Percentiles rank a stretch among this genome's conserved stretches.
Evolutionary conservation across 192 early-diverging fungal species (phyloP).

Genomic region (Haplosporangium gracile): DNA sequence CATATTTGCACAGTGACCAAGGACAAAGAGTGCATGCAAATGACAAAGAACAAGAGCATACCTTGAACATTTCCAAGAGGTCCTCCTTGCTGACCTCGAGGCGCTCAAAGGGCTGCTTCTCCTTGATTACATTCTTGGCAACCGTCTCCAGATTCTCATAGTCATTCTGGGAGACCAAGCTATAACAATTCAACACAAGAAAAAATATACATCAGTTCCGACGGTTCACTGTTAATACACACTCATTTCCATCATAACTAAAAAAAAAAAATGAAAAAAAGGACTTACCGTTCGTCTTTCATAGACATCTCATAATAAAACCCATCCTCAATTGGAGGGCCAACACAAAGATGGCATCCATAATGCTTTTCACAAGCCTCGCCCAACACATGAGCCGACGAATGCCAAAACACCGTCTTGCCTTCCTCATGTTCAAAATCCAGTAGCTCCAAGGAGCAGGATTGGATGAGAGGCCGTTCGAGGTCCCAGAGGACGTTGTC

Average conservation of each 20-base stretch:
- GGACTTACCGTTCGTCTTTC: slow-evolving; percentile 66
- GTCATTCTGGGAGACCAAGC: slow-evolving; percentile 83
- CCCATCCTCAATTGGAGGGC: slow-evolving; percentile 89
- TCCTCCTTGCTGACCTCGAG: slow-evolving; percentile 88
- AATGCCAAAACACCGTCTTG: slow-evolving; percentile 98
- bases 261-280: neutral
- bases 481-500: slow-evolving; percentile 92
- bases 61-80: slow-evolving; percentile 95
- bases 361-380: slow-evolving; percentile 98
- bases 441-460: slow-evolving; percentile 86
- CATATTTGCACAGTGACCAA: neutral
- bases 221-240: neutral
- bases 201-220: neutral
- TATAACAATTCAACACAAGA: slow-evolving; percentile 27
- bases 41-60: neutral
- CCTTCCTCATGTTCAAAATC: slow-evolving; percentile 95
- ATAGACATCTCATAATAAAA: slow-evolving; percentile 97
- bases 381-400: slow-evolving; percentile 95
- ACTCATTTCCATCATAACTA: neutral
- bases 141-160: slow-evolving; percentile 88
- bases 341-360: slow-evolving; percentile 96
- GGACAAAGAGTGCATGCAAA: neutral
- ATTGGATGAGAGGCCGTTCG: slow-evolving; percentile 83
- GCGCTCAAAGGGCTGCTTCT: slow-evolving; percentile 96
- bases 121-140: slow-evolving; percentile 88